Conservation (phyloP, 2,329 filamentous ascomycete species). For the Penicillium sclerotigenum region DNA sequence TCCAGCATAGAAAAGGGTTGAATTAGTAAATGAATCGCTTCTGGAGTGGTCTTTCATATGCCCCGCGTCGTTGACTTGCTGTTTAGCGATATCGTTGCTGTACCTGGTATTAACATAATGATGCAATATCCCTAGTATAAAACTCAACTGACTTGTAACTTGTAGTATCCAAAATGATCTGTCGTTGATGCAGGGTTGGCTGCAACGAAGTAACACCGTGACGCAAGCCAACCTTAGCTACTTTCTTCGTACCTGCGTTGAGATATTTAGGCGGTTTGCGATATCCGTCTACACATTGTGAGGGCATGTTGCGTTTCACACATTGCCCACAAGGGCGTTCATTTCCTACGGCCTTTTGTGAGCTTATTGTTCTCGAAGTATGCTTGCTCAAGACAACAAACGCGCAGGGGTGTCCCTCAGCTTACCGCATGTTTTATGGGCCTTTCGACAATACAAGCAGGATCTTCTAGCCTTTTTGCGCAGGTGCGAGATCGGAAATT, state of each 20-base stretch:
- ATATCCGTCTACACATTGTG: conserved; percentile 9
- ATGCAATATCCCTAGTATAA: background rate
- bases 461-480: conserved; percentile 13
- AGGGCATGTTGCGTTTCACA: background rate
- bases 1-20: background rate
- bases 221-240: background rate
- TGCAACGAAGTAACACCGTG: background rate
- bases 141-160: background rate
- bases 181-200: background rate
- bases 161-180: background rate
- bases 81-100: background rate
- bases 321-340: conserved; percentile 13
- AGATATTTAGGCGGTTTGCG: conserved; percentile 15
- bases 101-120: background rate
- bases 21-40: background rate
- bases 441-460: conserved; percentile 11
- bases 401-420: background rate
- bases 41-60: background rate
- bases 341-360: conserved; percentile 5
- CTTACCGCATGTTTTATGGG: conserved; percentile 16
- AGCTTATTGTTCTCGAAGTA: background rate
- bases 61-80: background rate
- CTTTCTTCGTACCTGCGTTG: background rate
- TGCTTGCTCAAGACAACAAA: background rate
- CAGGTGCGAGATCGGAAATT: background rate